Base-by-base conservation (phyloP, 129 eudicot genomes). In the Flaveria brownii region DNA sequence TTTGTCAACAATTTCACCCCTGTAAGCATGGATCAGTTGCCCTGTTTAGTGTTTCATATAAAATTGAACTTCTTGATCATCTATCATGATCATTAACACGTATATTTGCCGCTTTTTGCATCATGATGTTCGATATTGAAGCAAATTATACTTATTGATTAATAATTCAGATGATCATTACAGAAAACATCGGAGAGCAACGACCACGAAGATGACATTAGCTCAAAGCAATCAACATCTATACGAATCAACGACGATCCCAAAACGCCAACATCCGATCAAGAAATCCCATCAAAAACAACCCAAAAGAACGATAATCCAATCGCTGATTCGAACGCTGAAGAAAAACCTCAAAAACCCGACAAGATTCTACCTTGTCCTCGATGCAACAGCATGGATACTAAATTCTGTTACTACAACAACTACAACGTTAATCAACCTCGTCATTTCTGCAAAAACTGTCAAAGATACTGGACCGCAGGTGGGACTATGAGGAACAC, bases 401-500 rank as follows among this genome's bases (percentile, higher is more conserved):
- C 97, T 10, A 88, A 91, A 61, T 90, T 90, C 80, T 90, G 96
- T 76, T 90, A 90, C 84, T 84, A 74, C 86, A 90, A 90, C 85
- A 91, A 91, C 54, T 91, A 91, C 82, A 91, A 91, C 23, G 88
- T 88, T 43, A 86, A 82, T 61, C 97, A 91, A 78, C 97, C 94
- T 9, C 90, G 97, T 2, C 87, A 91, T 78, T 88, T 88, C 75
- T 91, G 97, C 84, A 91, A 80, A 43, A 84, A 84, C 26, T 91
- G 97, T 70, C 97, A 91, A 68, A 77, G 96, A 73, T 91, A 86
- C 54, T 91, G 96, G 96, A 91, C 96, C 20, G 87, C 89, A 8
- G 96, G 96, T 5, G 97, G 97, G n/a, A 83, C 87, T 7, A 83
- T 88, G 97, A 81, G 97, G 81, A 91, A 85, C 77, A 90, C 90